These are phyloP conservation scores for Aspergillus eucalypticola DNA, from an alignment of 2,329 filamentous ascomycete species.

Conservation along the genomic window DNA sequence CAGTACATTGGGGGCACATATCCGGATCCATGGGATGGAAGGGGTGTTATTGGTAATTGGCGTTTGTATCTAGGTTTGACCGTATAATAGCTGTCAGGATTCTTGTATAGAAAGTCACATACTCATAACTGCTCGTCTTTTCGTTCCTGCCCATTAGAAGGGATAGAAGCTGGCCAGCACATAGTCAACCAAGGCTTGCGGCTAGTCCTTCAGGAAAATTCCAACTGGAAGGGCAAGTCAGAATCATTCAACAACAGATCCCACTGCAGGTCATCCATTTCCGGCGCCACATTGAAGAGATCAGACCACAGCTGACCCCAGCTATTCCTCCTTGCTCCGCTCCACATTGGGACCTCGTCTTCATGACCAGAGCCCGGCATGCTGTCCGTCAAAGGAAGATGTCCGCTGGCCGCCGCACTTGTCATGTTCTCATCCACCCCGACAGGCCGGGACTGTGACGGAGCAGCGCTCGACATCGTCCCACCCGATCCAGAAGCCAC, in stretches of 20 bases:
- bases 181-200: background rate
- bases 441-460: background rate
- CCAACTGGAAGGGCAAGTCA: background rate
- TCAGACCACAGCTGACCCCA: constrained; percentile 9
- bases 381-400: background rate
- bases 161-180: background rate
- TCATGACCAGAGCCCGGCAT: background rate
- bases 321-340: background rate
- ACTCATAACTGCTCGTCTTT: background rate
- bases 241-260: constrained; percentile 5
- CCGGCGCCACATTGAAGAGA: constrained; percentile 1
- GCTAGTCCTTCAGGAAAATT: background rate
- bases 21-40: constrained; percentile 2
- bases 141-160: background rate
- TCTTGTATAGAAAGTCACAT: constrained; percentile 12
- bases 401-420: background rate
- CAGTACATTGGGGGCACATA: background rate
- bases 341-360: background rate
- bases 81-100: constrained; percentile 9
- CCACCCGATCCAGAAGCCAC: background rate
- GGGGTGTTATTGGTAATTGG: constrained; percentile 1
- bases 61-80: constrained; percentile 17
- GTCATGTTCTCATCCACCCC: background rate
- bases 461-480: background rate
- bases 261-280: constrained; percentile 2